Conservation (phyloP, 2,329 filamentous ascomycete species). For the Plenodomus tracheiphilus region DNA sequence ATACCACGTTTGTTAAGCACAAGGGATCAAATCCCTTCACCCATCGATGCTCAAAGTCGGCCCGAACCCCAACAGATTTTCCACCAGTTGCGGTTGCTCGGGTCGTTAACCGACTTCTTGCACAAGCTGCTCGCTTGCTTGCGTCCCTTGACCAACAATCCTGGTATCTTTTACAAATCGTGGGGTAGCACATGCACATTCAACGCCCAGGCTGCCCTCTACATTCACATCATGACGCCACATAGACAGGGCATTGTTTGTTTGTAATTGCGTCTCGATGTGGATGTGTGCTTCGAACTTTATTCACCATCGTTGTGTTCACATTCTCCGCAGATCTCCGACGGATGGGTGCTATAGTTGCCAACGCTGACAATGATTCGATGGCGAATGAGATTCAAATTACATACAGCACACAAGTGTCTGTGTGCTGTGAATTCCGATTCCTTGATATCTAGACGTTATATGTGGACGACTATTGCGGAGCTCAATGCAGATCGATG, state of each 20-base stretch:
- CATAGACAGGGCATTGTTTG: neutral
- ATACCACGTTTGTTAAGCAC: neutral
- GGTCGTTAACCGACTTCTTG: neutral
- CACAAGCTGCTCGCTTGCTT: neutral
- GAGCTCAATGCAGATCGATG: no score
- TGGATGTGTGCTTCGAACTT: neutral
- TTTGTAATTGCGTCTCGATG: neutral
- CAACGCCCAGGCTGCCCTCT: neutral
- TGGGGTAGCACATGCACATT: neutral
- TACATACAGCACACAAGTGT: no score
- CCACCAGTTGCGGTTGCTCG: neutral
- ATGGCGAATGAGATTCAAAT: no score
- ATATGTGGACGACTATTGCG: no score
- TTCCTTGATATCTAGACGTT: no score
- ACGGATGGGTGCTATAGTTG: neutral
- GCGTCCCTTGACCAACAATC: neutral
- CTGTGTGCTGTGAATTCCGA: no score
- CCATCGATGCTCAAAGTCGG: neutral
- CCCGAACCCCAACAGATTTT: neutral
- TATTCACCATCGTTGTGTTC: no score
- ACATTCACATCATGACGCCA: neutral
- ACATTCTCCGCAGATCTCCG: neutral
- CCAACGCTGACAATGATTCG: neutral
- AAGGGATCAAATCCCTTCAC: neutral
- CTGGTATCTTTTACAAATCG: neutral